These are phyloP conservation scores for Diplogelasinospora grovesii DNA, from an alignment of 495 filamentous ascomycete genomes.

Conservation along the genomic window DNA sequence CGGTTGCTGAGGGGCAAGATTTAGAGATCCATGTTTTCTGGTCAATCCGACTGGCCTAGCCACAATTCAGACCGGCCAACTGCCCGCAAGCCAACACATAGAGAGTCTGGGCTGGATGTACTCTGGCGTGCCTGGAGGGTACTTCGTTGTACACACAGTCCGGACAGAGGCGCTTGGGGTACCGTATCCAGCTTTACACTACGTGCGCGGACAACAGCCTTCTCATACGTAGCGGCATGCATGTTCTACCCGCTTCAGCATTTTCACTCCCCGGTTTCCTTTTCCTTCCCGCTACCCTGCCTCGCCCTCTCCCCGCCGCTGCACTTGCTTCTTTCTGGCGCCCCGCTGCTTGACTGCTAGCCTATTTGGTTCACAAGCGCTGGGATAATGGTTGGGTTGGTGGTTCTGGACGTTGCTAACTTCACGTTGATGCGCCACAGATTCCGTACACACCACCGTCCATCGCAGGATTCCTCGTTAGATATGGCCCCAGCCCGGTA, in stretches of 20 bases:
- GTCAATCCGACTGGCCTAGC: constrained; percentile 20
- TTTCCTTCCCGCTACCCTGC: constrained; percentile 1
- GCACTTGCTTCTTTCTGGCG: neutral
- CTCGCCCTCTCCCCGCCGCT: constrained; percentile 6
- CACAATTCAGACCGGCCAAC: constrained; percentile 7
- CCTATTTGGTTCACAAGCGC: no score
- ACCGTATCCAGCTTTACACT: constrained; percentile 5
- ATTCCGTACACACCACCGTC: constrained; percentile 1
- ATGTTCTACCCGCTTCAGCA: constrained; percentile 2
- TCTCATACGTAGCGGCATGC: neutral
- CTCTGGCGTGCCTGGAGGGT: constrained; percentile 20
- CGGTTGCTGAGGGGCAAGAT: constrained; percentile 11
- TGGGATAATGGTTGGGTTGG: neutral
- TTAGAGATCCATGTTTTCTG: constrained; percentile 9
- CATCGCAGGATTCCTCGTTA: neutral
- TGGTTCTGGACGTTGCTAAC: constrained; percentile 3
- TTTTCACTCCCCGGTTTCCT: constrained; percentile 6
- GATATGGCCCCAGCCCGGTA: constrained; percentile 1
- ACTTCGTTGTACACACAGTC: constrained; percentile 31
- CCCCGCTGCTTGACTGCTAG: neutral
- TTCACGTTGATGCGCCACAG: constrained; percentile 4
- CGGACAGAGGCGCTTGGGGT: no score
- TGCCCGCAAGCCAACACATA: constrained; percentile 10
- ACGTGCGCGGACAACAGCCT: no score
- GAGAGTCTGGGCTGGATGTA: constrained; percentile 24